Evolutionary conservation across 2,329 filamentous ascomycete species (phyloP).

Genomic region (Fusarium solani-melongenae): DNA sequence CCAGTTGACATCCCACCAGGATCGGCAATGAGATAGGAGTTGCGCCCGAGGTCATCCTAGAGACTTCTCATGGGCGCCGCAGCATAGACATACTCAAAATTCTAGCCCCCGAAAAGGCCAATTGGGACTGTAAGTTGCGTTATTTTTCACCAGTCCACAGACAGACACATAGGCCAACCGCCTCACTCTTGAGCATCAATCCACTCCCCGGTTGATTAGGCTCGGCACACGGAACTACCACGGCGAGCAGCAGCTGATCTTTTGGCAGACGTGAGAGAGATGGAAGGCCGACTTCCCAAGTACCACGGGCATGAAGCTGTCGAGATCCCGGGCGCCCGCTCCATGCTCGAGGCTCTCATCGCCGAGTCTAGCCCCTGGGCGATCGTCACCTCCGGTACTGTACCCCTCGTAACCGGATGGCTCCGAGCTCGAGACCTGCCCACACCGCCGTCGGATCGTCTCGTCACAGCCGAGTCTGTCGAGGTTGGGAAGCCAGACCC

Average conservation of each 20-base stretch:
- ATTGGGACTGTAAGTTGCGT: conserved; percentile 83
- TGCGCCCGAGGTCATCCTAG: conserved; percentile 83
- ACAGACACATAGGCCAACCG: neutral
- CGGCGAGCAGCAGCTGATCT: conserved; percentile 21
- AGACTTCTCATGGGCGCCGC: conserved; percentile 90
- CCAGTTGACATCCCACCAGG: conserved; percentile 53
- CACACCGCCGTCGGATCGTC: conserved; percentile 63
- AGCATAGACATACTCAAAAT: conserved; percentile 87
- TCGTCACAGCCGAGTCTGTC: conserved; percentile 83
- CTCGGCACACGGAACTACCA: neutral
- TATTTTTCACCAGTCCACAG: neutral
- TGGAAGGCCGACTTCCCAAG: conserved; percentile 82
- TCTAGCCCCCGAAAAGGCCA: conserved; percentile 86
- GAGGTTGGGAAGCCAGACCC: conserved; percentile 82
- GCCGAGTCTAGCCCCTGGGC: conserved; percentile 77
- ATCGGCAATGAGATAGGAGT: conserved; percentile 86
- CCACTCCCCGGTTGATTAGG: neutral
- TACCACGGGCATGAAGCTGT: conserved; percentile 81
- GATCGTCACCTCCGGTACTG: conserved; percentile 83
- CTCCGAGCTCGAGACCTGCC: conserved; percentile 74
- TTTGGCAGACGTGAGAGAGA: conserved; percentile 75
- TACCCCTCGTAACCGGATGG: conserved; percentile 77
- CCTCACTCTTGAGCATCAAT: conserved; percentile 7
- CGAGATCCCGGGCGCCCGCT: conserved; percentile 86
- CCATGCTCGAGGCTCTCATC: conserved; percentile 75